These are phyloP conservation scores for Lumnitzera racemosa DNA, from an alignment of 345 rosid species.

Conservation along the genomic window DNA sequence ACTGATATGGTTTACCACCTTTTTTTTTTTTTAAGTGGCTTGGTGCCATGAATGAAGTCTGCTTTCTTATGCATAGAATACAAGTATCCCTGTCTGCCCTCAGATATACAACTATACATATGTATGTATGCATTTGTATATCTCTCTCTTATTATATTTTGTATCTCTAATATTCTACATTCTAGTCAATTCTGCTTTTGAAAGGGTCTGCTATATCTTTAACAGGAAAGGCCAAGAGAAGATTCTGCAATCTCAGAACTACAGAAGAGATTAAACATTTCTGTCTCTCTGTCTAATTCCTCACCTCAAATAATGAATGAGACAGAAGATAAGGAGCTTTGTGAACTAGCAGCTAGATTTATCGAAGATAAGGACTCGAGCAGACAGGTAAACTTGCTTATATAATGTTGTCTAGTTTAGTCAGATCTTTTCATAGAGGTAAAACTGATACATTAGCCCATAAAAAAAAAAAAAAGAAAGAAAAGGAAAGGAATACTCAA, in stretches of 20 bases:
- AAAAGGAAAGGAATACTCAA: too few relatives aligned
- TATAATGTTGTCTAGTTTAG: not conserved
- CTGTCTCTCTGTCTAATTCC: constrained; percentile 31
- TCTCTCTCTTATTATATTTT: not conserved
- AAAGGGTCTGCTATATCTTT: not conserved
- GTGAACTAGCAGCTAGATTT: constrained; percentile 56
- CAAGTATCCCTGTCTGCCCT: too few relatives aligned
- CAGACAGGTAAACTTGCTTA: constrained; percentile 8
- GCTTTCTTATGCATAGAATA: too few relatives aligned
- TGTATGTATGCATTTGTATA: too few relatives aligned
- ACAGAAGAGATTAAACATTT: constrained; percentile 55
- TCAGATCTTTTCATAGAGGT: not conserved
- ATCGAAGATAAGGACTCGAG: constrained; percentile 32
- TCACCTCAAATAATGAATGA: constrained; percentile 48
- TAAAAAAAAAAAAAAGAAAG: too few relatives aligned
- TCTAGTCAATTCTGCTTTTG: not conserved
- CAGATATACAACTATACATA: too few relatives aligned
- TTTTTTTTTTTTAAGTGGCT: too few relatives aligned
- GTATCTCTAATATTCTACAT: not conserved
- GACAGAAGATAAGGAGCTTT: constrained; percentile 66
- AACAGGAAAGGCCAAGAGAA: constrained; percentile 54
- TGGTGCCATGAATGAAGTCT: too few relatives aligned
- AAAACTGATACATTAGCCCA: too few relatives aligned
- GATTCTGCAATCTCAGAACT: constrained; percentile 43
- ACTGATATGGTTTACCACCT: too few relatives aligned